Percentiles rank a stretch among this genome's conserved stretches.
Conservation (phyloP, 352 stramenopile genomes). For the Phytopythium cucurbitacearum region DNA sequence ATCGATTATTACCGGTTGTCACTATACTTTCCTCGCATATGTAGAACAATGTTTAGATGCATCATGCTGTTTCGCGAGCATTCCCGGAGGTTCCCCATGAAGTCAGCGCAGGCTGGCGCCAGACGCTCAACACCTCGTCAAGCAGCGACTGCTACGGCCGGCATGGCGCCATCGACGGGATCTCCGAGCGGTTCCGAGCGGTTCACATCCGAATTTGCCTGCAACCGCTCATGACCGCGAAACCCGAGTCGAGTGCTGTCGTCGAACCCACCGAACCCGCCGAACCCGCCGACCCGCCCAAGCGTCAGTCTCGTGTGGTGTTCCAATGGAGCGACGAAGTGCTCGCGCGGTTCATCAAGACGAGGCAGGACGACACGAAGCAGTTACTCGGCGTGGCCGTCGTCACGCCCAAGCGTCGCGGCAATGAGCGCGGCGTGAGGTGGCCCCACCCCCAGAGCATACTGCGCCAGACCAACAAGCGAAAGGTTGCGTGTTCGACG, state of each 20-base stretch:
- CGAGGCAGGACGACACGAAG: conserved; percentile 33
- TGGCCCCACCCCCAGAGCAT: conserved; percentile 34
- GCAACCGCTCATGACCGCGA: no score
- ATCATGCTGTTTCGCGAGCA: no score
- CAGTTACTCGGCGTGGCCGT: conserved; percentile 17
- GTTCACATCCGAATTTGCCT: no score
- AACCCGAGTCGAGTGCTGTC: not conserved
- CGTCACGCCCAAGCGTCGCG: conserved; percentile 38
- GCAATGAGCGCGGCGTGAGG: conserved; percentile 20
- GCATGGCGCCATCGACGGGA: conserved; percentile 1
- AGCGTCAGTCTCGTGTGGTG: not conserved
- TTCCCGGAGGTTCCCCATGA: no score
- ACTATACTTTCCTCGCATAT: no score
- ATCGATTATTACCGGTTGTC: no score
- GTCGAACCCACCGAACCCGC: conserved; percentile 8
- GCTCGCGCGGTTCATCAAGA: conserved; percentile 38
- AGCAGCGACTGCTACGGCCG: no score
- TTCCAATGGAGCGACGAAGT: conserved; percentile 29
- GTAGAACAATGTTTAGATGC: no score
- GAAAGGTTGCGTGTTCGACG: no score
- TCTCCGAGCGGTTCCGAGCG: not conserved
- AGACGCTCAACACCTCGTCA: no score
- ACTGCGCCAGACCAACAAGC: conserved; percentile 3
- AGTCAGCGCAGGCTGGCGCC: no score
- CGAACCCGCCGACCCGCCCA: not conserved